Percentiles rank a stretch among this genome's conserved stretches.
phyloP scores from a whole-genome alignment of 805 yeast species.

The Kregervanrija delftensis region DNA sequence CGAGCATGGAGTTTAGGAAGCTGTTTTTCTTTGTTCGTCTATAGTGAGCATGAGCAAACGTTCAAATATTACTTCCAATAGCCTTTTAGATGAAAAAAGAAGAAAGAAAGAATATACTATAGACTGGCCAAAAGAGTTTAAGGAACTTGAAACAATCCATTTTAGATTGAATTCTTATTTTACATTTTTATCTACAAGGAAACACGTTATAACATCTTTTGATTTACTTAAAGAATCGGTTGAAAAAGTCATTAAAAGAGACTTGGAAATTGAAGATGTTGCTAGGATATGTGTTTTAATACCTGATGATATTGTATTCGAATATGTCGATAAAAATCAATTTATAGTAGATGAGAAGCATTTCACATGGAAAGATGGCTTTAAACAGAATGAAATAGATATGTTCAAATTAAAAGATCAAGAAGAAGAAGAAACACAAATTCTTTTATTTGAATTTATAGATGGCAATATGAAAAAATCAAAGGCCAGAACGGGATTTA shows the following conservation, averaged over 20 bases:
- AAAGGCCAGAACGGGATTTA: constrained; percentile 37
- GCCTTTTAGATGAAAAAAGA: constrained; percentile 1
- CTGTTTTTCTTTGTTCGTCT: no score
- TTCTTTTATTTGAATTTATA: constrained; percentile 68
- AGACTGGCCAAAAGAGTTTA: constrained; percentile 26
- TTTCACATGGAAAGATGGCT: constrained; percentile 41
- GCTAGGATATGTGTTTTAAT: constrained; percentile 55
- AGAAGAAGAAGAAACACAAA: constrained; percentile 35
- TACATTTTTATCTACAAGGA: constrained; percentile 55
- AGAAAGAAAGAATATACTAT: constrained; percentile 2
- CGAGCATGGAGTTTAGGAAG: no score
- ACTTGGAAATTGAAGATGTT: constrained; percentile 45
- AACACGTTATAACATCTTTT: constrained; percentile 53
- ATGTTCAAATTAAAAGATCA: constrained; percentile 41
- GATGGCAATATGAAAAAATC: constrained; percentile 54
- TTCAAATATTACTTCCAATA: no score
- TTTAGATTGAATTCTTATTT: constrained; percentile 51
- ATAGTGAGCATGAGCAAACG: no score
- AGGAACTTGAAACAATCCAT: constrained; percentile 40
- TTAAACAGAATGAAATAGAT: constrained; percentile 49
- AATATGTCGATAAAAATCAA: constrained; percentile 74
- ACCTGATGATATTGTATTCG: constrained; percentile 65
- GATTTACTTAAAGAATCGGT: constrained; percentile 46
- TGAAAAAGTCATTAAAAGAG: constrained; percentile 40
- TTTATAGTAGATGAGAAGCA: constrained; percentile 39